phyloP scores from a whole-genome alignment of 768 basidiomycete species.

The Lanmaoa pseudosensibilis region DNA sequence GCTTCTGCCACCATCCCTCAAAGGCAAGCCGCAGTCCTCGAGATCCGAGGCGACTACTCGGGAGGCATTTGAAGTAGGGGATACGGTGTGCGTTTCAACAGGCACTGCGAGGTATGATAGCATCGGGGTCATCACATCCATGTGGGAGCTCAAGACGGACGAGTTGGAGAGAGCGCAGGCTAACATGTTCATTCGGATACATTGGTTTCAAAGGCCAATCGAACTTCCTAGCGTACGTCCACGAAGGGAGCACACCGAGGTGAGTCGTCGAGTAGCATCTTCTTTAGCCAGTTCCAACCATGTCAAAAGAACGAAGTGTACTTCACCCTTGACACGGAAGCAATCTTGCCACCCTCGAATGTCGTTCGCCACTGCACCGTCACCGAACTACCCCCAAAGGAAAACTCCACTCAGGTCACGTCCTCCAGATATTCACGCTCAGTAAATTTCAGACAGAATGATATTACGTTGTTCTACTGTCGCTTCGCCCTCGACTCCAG shows the following conservation, averaged over 20 bases:
- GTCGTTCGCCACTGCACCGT: conserved; percentile 56
- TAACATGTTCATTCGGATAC: conserved; percentile 59
- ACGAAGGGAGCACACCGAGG: conserved; percentile 59
- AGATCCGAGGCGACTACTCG: conserved; percentile 6
- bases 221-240: conserved; percentile 63
- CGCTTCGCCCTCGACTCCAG: conserved; percentile 55
- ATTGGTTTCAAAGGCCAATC: conserved; percentile 73
- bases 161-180: conserved; percentile 29
- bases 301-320: conserved; percentile 70
- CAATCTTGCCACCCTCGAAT: conserved; percentile 48
- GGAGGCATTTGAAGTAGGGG: conserved; percentile 55
- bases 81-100: conserved; percentile 62
- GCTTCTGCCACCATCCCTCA: conserved; percentile 16
- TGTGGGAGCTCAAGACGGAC: conserved; percentile 55
- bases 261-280: conserved; percentile 30
- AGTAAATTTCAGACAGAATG: conserved; percentile 13
- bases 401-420: conserved; percentile 4
- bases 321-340: conserved; percentile 53
- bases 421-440: conserved; percentile 14
- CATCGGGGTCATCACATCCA: conserved; percentile 65
- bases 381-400: conserved; percentile 27
- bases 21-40: conserved; percentile 11
- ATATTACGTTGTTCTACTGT: conserved; percentile 51
- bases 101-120: conserved; percentile 49
- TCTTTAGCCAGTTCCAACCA: neutral